Evolutionary conservation across 371 early-diverging fungal genomes (phyloP), one percentile per base, ranked within the genome.

Genomic region (Dinochytrium kinnereticum): DNA sequence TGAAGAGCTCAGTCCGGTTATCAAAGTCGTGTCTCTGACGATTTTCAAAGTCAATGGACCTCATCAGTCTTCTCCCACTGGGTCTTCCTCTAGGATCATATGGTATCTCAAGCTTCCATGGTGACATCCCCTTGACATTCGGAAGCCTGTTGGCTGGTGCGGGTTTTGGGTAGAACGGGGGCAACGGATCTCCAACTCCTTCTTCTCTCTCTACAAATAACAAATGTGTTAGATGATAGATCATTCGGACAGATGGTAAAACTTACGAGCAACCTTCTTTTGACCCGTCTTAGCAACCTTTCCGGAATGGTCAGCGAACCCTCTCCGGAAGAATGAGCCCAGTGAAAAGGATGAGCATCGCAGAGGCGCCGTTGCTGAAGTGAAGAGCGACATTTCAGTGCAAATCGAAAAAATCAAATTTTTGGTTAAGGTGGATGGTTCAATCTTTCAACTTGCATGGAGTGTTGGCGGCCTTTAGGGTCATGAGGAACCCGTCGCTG

Each of bases 361-460:
- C 44, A 19, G 13, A 7, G 44, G 13, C 44, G 44, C 33, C 30
- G 39, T 28, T 44, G 39, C 1, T 3, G 49, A 0, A 13, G 39
- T 30, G 1, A 50, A 68, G 1, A 71, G 40, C 21, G 17, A 64
- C 50, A 21, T 65, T 24, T 65, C 1, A 28, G 19, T 34, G 37
- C 26, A 34, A 31, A 44, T 10, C 44, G 44, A 44, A 44, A 44
- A 44, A 44, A 19, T 7, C 44, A 44, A 44, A 44, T 44, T 44
- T 44, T 44, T 44, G 44, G 7, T 7, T 19, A 13, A 44, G 94
- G 94, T n/a, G n/a, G n/a, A n/a, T n/a, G n/a, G n/a, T 88, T 1
- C 96, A 95, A 77, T 92, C 91, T 72, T 76, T 92, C 33, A 95
- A 95, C 77, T 37, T 85, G 0, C 81, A 91, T 7, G 94, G 90